These are phyloP conservation scores for Hansenula lynferdii DNA, from an alignment of 1,139 yeast genomes.

Conservation along the genomic window DNA sequence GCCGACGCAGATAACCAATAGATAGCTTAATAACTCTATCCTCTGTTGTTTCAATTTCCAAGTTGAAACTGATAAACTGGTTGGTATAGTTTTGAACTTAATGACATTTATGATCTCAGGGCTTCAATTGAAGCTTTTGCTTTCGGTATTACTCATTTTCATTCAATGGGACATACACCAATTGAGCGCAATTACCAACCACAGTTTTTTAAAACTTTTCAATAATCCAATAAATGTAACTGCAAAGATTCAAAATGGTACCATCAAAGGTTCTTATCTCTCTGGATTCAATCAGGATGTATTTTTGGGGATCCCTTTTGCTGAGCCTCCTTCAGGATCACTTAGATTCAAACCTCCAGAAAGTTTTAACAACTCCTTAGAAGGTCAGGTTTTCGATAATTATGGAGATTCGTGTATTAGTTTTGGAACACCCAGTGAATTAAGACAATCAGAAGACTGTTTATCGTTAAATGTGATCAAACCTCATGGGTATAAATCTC, in stretches of 20 bases:
- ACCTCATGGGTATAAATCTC: constrained; percentile 53
- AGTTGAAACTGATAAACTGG: too few species aligned
- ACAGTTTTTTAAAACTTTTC: too few species aligned
- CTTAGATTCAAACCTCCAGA: constrained; percentile 15
- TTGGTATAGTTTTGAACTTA: too few species aligned
- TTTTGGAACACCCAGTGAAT: not conserved
- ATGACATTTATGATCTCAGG: too few species aligned
- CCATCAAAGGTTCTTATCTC: not conserved
- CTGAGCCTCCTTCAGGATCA: constrained; percentile 15
- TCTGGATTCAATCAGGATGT: constrained; percentile 5
- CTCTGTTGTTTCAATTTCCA: too few species aligned
- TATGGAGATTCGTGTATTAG: constrained; percentile 7
- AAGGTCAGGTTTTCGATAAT: not conserved
- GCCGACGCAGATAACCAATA: too few species aligned
- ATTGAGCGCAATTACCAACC: too few species aligned
- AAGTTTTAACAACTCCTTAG: constrained; percentile 3
- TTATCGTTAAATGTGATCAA: constrained; percentile 59
- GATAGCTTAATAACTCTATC: too few species aligned
- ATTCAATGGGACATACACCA: too few species aligned
- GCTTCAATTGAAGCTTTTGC: too few species aligned
- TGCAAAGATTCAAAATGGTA: not conserved
- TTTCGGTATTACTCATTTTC: too few species aligned
- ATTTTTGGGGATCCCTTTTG: constrained; percentile 18
- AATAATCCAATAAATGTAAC: too few species aligned
- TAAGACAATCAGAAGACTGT: not conserved